Evolutionary conservation across 2,329 filamentous ascomycete genomes (phyloP), one percentile per base, ranked within the genome.

Genomic region (Geoglossum cookeanum): DNA sequence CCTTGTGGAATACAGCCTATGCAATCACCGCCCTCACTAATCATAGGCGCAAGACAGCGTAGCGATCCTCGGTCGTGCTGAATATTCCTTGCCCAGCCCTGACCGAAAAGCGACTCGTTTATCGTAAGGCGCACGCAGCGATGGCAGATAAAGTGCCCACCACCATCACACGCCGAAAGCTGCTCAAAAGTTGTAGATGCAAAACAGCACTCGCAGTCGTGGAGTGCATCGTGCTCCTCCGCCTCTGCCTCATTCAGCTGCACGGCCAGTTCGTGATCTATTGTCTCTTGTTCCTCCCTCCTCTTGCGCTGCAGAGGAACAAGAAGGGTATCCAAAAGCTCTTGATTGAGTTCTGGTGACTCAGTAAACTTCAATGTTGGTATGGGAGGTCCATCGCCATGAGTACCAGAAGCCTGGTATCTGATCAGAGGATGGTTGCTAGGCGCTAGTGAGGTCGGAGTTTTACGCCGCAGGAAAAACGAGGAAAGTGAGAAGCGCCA

Each of bases 21-120:
- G 63, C 92, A 97, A n/a, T 69, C 66, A 1, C 60, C 53, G 15
- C 63, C 64, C 22, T 79, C 80, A 49, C 76, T 71, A 0, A 78
- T 74, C 55, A 83, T 78, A 0, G 87, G 82, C 1, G 90, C 87
- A n/a, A 94, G 78, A 66, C 92, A 97, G 60, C 79, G 80, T 57
- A 97, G 74, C 0, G 87, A 89, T 42, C 85, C 85, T 42, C 76
- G 79, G 59, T 81, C 76, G 32, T 79, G 70, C 65, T 92, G 78
- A 63, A 96, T 84, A 64, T 80, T 92, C 59, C 85, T 82, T 55
- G 81, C 79, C 87, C 91, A 96, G 56, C 87, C 87, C 68, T 97
- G 92, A 0, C 92, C 92, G 66, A 94, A 97, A 0, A 97, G 73
- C 1, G 90, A 89, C 67, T 97, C 91, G 55, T 84, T 85, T 59